These are phyloP conservation scores for Goffeauzyma gilvescens DNA, from an alignment of 768 basidiomycete species.

Conservation along the genomic window DNA sequence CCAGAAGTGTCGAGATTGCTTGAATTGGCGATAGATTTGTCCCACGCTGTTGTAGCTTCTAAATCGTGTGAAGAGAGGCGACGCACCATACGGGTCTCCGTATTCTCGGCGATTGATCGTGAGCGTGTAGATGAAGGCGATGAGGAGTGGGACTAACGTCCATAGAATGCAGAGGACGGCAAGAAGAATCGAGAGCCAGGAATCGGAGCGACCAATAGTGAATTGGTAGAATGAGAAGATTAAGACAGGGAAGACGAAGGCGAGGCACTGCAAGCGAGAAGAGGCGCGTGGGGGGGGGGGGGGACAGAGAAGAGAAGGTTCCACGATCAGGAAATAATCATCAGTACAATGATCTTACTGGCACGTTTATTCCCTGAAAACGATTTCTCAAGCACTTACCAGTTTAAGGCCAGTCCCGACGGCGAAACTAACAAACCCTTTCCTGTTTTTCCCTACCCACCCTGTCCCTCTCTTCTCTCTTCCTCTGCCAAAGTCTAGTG, in stretches of 20 bases:
- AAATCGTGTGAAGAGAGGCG: conserved; percentile 41
- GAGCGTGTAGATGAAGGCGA: conserved; percentile 39
- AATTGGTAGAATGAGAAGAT: conserved; percentile 77
- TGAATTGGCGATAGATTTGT: conserved; percentile 41
- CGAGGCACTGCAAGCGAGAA: conserved; percentile 38
- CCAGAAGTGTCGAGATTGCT: conserved; percentile 44
- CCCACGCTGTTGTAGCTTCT: conserved; percentile 32
- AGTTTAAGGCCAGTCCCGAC: conserved; percentile 38
- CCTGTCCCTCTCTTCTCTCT: conserved; percentile 15
- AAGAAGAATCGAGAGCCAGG: conserved; percentile 64
- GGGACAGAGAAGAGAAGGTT: background rate
- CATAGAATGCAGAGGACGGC: conserved; percentile 50
- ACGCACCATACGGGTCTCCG: conserved; percentile 32
- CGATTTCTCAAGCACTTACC: conserved; percentile 36
- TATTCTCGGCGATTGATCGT: conserved; percentile 34
- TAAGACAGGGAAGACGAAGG: conserved; percentile 48
- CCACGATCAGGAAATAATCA: too few species aligned
- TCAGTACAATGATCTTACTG: too few species aligned
- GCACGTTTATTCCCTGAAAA: background rate
- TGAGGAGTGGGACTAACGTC: conserved; percentile 38
- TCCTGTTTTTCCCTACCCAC: conserved; percentile 19
- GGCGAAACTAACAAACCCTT: conserved; percentile 21
- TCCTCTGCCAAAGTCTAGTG: conserved; percentile 26
- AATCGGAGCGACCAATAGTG: conserved; percentile 53
- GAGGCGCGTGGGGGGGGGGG: background rate